Evolutionary conservation across 225 moss, liverwort and hornwort genomes (phyloP), one percentile per base, ranked within the genome.

Genomic region (Sphagnum contortum): DNA sequence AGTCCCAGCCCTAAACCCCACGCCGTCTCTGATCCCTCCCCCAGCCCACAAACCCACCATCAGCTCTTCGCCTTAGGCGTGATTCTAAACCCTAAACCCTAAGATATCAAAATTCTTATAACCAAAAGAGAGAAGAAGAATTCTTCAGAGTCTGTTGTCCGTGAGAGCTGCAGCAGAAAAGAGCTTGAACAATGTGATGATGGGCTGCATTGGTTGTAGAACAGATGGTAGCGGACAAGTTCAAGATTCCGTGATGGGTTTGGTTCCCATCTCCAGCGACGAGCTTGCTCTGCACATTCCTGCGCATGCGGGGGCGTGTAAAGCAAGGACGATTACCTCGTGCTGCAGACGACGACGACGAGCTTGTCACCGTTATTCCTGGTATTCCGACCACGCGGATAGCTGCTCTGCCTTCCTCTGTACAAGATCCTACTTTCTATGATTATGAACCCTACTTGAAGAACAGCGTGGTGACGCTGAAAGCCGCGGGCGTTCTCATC

Each of bases 321-420:
- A 69, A 50, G 48, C 80, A 80, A 59, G 80, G 77, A 14, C 66
- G 67, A 62, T 52, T 83, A 2, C 83, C 83, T 2, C 29, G 60
- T 65, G 2, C 44, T 6, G 69, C 52, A 2, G 46, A 55, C 12
- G 80, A 63, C 45, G 6, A 48, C 5, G 74, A 74, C 62, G 80
- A 83, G 48, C 67, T 80, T n/a, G 49, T 80, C 44, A 49, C 63
- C 10, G 83, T 79, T 14, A 80, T 83, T 59, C 83, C 83, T 13
- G 80, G 80, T n/a, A 77, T 80, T 49, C 79, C 80, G 7, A 76
- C 83, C 2, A 83, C 74, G 3, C 77, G 83, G 10, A 13, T 77
- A 48, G 77, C 74, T 2, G 83, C 80, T 63, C 61, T 83, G 67
- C 83, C 76, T 68, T 68, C 83, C 61, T 72, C 83, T 5, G 57